These are phyloP conservation scores for Aleurites moluccanus DNA, from an alignment of 441 rosid genomes.

Conservation along the genomic window DNA sequence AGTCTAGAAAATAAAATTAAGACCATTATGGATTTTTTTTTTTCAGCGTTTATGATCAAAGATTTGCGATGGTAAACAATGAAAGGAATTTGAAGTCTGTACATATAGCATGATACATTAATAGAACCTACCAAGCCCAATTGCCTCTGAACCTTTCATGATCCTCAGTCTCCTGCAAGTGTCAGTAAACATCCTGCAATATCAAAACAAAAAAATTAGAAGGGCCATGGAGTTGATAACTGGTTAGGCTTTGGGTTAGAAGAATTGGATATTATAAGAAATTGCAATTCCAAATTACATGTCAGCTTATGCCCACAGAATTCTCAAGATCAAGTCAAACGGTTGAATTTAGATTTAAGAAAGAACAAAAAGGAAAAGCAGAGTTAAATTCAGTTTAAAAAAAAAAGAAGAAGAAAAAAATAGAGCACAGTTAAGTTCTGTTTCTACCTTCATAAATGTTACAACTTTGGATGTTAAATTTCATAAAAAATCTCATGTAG, in stretches of 20 bases:
- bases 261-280: conserved; percentile 1
- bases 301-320: background rate
- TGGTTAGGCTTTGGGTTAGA: background rate
- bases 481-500: background rate
- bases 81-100: background rate
- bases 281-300: background rate
- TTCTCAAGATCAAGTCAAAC: background rate
- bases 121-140: conserved; percentile 48
- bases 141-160: conserved; percentile 68
- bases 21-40: background rate
- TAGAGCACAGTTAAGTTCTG: background rate
- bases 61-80: background rate
- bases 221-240: background rate
- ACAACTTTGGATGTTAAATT: background rate
- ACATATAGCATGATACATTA: background rate
- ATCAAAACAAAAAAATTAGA: conserved; percentile 10
- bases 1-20: background rate
- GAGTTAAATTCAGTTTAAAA: no score
- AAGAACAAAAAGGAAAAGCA: no score
- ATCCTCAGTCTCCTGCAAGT: conserved; percentile 53
- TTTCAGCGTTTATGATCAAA: background rate
- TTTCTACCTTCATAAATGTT: background rate
- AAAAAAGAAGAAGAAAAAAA: no score
- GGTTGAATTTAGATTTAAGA: background rate
- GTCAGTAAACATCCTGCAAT: conserved; percentile 52